Percentiles rank a stretch among this genome's conserved stretches.
These are phyloP conservation scores for Leishmania mexicana DNA, from an alignment of 208 protist species.

Conservation along the genomic window DNA sequence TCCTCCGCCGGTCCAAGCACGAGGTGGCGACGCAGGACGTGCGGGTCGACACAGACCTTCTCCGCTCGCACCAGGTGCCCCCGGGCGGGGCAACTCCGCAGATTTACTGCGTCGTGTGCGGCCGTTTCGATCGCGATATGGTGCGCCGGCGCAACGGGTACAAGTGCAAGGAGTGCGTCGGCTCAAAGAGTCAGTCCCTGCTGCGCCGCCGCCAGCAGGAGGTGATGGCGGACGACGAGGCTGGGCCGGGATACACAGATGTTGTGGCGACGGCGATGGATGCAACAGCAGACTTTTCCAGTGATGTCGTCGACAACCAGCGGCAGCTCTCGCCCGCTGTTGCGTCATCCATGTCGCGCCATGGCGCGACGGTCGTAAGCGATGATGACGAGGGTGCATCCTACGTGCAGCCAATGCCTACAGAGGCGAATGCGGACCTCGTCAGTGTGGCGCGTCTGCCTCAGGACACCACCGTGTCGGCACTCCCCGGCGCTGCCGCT, in stretches of 20 bases:
- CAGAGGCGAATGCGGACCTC: slow-evolving; percentile 30
- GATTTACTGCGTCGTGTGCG: slow-evolving; percentile 84
- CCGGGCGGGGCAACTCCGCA: slow-evolving; percentile 39
- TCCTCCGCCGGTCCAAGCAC: slow-evolving; percentile 52
- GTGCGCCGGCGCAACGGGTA: slow-evolving; percentile 73
- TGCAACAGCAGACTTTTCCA: not conserved
- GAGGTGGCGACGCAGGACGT: slow-evolving; percentile 46
- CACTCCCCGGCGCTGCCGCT: slow-evolving; percentile 24
- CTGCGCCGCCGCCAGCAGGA: slow-evolving; percentile 62
- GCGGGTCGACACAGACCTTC: slow-evolving; percentile 65
- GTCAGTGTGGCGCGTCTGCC: slow-evolving; percentile 16
- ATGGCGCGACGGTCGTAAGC: not conserved
- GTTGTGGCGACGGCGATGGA: slow-evolving; percentile 32
- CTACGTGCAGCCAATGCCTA: slow-evolving; percentile 41
- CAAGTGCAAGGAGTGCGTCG: slow-evolving; percentile 83
- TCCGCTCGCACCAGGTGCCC: slow-evolving; percentile 56
- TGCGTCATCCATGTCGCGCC: not conserved
- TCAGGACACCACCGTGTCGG: slow-evolving; percentile 10
- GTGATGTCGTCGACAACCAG: not conserved
- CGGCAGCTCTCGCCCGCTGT: not conserved
- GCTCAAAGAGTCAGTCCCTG: slow-evolving; percentile 71
- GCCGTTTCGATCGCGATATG: slow-evolving; percentile 82
- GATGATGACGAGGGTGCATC: slow-evolving; percentile 35
- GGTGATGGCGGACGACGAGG: slow-evolving; percentile 15
- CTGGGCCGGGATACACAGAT: not conserved